Evolutionary conservation across 306 rosid species (phyloP).

Genomic region (Alnus rubra): DNA sequence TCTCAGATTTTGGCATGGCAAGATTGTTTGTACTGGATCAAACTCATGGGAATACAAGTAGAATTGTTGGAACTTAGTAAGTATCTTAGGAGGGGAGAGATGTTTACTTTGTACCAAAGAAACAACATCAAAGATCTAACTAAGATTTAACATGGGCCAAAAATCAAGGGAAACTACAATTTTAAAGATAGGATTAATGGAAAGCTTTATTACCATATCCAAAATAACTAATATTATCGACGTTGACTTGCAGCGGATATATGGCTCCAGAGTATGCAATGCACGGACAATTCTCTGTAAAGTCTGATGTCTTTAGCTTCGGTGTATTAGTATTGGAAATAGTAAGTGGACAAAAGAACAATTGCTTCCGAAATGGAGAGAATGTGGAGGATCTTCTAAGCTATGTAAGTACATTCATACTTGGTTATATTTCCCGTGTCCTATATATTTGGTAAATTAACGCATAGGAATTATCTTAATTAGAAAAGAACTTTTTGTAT

Average conservation of each 20-base stretch:
- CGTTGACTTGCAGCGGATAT: not conserved
- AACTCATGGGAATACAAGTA: conserved; percentile 32
- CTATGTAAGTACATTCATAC: conserved; percentile 28
- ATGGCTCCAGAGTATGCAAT: conserved; percentile 23
- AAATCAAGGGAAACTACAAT: not conserved
- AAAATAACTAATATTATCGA: not conserved
- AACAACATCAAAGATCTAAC: not conserved
- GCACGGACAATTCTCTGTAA: conserved; percentile 18
- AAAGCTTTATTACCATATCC: too few relatives aligned
- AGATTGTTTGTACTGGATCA: conserved; percentile 36
- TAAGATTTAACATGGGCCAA: rapidly evolving
- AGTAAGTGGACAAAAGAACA: conserved; percentile 3
- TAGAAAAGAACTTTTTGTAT: not conserved
- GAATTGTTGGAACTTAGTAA: conserved; percentile 46
- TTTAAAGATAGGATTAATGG: too few relatives aligned
- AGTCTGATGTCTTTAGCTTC: not conserved
- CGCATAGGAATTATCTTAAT: too few relatives aligned
- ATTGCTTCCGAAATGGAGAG: conserved; percentile 19
- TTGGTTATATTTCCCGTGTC: not conserved
- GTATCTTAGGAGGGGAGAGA: not conserved
- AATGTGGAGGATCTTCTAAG: conserved; percentile 28
- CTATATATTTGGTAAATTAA: not conserved
- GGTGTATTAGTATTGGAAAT: conserved; percentile 7
- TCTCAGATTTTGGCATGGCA: conserved; percentile 55
- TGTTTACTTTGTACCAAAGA: not conserved